Evolutionary conservation across 2,329 filamentous ascomycete species (phyloP), one percentile per base, ranked within the genome.

Genomic region (Talaromyces sp.): DNA sequence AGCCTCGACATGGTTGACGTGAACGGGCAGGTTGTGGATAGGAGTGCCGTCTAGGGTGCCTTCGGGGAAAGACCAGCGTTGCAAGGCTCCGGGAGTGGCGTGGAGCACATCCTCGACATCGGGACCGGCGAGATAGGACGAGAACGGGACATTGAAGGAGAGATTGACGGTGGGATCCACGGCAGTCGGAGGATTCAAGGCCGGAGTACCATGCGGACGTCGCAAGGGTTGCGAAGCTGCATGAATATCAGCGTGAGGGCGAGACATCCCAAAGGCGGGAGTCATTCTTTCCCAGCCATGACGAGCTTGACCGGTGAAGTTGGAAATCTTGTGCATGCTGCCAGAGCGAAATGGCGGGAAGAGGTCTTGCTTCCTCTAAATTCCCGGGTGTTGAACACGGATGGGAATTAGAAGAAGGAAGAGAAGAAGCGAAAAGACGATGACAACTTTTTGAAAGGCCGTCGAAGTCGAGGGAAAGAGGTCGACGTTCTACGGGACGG

Each of bases 121-220:
- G 67, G 95, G 95, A 37, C 95, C 95, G 66, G 91, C 86, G 65
- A 99, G 87, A 71, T 93, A 93, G 67, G 91, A 96, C 69, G 92
- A 88, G 79, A 98, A 97, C 65, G 95, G 95, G 56, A 99, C 90
- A 75, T 97, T 98, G 87, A 99, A 98, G 67, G 92, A 93, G 76
- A 96, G 89, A 77, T 96, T 92, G 77, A 98, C 91, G 68, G 87
- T 87, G 59, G 88, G 83, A 75, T 93, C 90, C 73, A 88, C 84
- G 66, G 88, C 82, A 67, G 89, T 87, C 63, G 89, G 86, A 68
- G 89, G 87, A 70, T 87, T 83, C 73, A 86, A 80, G 21, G 80
- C 80, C 25, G 80, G 81, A 37, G 75, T 74, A 64, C 75, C 75
- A 71, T 83, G 71, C 73, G 82, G 75, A 67, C 85, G 84, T 76